Evolutionary conservation across 768 basidiomycete genomes (phyloP).

Genomic region (Obba rivulosa): DNA sequence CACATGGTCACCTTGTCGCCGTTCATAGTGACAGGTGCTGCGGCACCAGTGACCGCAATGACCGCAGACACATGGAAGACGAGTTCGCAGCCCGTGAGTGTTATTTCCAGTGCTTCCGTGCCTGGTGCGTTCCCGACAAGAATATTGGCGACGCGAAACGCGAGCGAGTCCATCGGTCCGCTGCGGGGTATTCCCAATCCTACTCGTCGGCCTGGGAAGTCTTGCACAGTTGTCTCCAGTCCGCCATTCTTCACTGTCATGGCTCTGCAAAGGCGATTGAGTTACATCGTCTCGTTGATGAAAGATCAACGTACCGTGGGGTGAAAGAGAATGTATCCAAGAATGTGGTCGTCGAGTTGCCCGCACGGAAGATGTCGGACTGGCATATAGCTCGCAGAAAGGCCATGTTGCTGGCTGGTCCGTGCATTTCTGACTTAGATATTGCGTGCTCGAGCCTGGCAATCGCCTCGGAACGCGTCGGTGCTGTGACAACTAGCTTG

Average conservation of each 20-base stretch:
- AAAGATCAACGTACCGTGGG: constrained; percentile 30
- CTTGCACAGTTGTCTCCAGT: constrained; percentile 53
- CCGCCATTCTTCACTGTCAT: constrained; percentile 52
- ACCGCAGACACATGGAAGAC: constrained; percentile 46
- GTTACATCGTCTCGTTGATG: neutral
- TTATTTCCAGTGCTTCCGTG: constrained; percentile 52
- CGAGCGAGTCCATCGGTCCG: constrained; percentile 59
- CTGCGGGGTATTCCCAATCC: constrained; percentile 57
- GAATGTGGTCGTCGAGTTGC: constrained; percentile 44
- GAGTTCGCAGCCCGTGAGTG: constrained; percentile 41
- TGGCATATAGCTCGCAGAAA: constrained; percentile 43
- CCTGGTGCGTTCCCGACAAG: constrained; percentile 47
- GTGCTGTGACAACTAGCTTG: constrained; percentile 53
- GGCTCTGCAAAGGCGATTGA: constrained; percentile 25
- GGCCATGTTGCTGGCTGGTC: constrained; percentile 56
- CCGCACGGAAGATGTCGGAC: constrained; percentile 33
- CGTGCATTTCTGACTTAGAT: constrained; percentile 37
- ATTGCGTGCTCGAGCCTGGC: constrained; percentile 36
- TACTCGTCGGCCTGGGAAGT: constrained; percentile 46
- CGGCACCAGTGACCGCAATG: constrained; percentile 52
- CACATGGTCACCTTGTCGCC: constrained; percentile 38
- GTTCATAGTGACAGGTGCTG: constrained; percentile 38
- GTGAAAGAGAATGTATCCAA: constrained; percentile 38
- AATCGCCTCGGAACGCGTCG: constrained; percentile 41
- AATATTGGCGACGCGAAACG: constrained; percentile 52